Base-by-base conservation (phyloP, 164 flowering plant species). In the Warburgia ugandensis region DNA sequence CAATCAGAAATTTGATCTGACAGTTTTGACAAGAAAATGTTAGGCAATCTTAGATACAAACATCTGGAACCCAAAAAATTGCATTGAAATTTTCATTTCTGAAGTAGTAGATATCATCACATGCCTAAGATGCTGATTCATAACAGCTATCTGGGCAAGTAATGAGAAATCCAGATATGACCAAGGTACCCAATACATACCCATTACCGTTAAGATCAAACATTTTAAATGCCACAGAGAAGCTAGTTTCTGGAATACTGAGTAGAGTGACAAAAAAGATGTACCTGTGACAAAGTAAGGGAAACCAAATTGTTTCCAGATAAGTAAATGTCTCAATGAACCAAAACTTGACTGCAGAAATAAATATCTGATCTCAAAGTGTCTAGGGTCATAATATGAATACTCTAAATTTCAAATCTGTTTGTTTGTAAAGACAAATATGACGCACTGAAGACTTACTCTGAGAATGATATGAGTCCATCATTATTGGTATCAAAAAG, bases 161-260 rank as follows among this genome's bases (percentile, higher is more conserved):
- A n/a, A n/a, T n/a, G n/a, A n/a, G n/a, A n/a, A n/a, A n/a, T n/a
- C n/a, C n/a, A n/a, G n/a, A n/a, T n/a, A n/a, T n/a, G n/a, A n/a
- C n/a, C n/a, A n/a, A n/a, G n/a, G n/a, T n/a, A n/a, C 25, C 35
- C 9, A 19, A 17, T 20, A 70, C 79, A 23, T 50, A 89, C 99
- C 96, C 99, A 45, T 62, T 74, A 48, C 73, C 63, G 70, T 88
- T 75, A 7, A 75, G 67, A 67, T 92, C 99, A 72, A 92, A 92
- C 99, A 92, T 88, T 68, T 89, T 86, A 66, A 94, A 89, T 48
- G 99, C 86, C 36, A 80, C 73, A 21, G 77, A 66, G 53, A 94
- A 94, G 74, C 94, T 84, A 48, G 97, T 72, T 64, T 94, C 99
- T 22, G 94, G 99, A 41, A 94, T 84, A 71, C 97, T 83, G 53